Evolutionary conservation across 768 basidiomycete genomes (phyloP).

Genomic region (Hygrocybe punicea): DNA sequence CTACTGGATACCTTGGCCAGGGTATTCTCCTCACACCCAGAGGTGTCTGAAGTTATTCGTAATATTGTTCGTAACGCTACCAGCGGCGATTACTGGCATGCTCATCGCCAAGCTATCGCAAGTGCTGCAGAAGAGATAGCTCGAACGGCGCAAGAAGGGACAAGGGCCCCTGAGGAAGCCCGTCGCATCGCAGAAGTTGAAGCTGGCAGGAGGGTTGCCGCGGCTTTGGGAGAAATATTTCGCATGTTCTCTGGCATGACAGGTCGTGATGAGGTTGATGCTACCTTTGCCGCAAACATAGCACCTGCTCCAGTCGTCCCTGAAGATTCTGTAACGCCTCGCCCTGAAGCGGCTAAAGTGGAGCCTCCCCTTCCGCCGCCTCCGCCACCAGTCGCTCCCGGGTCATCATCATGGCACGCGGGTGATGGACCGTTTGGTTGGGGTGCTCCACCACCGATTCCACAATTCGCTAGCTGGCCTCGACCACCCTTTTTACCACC

Average conservation of each 20-base stretch:
- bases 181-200: conserved; percentile 57
- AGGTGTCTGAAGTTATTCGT: conserved; percentile 64
- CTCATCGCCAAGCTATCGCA: conserved; percentile 57
- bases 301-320: neutral
- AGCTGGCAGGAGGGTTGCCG: conserved; percentile 59
- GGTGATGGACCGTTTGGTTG: no score
- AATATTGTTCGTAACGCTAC: conserved; percentile 60
- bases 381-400: neutral
- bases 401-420: no score
- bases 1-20: conserved; percentile 54
- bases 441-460: no score
- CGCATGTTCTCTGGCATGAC: conserved; percentile 45
- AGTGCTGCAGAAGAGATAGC: conserved; percentile 55
- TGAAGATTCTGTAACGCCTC: neutral
- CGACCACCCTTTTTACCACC: neutral
- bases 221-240: conserved; percentile 59
- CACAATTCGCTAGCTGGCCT: no score
- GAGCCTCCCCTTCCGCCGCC: conserved; percentile 2
- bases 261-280: neutral
- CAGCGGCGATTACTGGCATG: conserved; percentile 65
- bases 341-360: conserved; percentile 1
- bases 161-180: conserved; percentile 44
- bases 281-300: neutral
- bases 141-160: conserved; percentile 31
- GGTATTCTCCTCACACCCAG: conserved; percentile 64